Base-by-base conservation (phyloP, 352 stramenopile genomes). In the Peronosclerospora sorghi region DNA sequence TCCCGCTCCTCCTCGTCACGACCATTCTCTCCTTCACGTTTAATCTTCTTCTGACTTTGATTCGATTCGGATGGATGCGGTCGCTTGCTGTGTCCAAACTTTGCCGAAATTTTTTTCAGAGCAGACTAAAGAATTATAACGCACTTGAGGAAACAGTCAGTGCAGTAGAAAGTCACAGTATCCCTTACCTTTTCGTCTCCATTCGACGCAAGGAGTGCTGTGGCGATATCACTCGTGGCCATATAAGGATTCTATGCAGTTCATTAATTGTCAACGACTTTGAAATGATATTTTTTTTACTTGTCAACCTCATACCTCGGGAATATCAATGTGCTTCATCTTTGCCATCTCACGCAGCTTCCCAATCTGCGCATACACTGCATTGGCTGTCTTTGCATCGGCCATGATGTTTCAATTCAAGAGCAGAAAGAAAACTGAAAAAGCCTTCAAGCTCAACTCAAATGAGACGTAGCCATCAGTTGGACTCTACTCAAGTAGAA, bases 61-160 rank as follows among this genome's bases (percentile, higher is more conserved):
- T 37, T 55, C 24, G 10, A 24, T 10, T 59, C 43, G 0, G 39
- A 2, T 0, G 56, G 24, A 18, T 39, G 48, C 0, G 18, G 17
- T 32, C 56, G 52, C 15, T 65, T 65, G 18, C 50, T 62, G 5
- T 37, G 40, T 15, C 52, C 56, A 36, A 56, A 62, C 17, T 62
- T 65, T 20, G 47, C 24, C n/a, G 20, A 28, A 5, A 65, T 20
- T 24, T 59, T 62, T 26, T 53, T 62, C 39, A 59, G 29, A 2
- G 56, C 56, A 59, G 27, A 35, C 56, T 65, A 51, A 52, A 21
- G 5, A n/a, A n/a, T n/a, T n/a, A n/a, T n/a, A n/a, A n/a, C n/a
- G n/a, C n/a, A n/a, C 5, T 4, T 34, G 9, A n/a, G 8, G 30
- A 8, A 15, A 5, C 30, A 35, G 30, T 17, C 17, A 15, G 13